phyloP scores from a whole-genome alignment of 352 stramenopile genomes.

The Phytophthora agathidicida region DNA sequence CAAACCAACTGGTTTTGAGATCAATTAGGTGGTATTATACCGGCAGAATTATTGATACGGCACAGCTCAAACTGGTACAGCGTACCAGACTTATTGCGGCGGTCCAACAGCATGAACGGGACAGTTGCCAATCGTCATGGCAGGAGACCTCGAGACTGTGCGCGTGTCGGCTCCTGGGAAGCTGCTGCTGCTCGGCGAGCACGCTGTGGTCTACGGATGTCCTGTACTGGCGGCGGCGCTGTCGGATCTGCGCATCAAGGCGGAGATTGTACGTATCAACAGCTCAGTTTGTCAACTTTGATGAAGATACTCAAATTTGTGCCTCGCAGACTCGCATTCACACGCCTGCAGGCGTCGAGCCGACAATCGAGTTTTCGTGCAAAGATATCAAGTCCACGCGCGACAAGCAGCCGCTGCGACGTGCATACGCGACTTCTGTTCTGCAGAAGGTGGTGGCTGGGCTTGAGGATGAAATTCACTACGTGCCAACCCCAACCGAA shows the following conservation, averaged over 20 bases:
- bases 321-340: conserved; percentile 33
- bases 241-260: conserved; percentile 83
- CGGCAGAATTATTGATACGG: too few species aligned
- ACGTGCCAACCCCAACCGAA: conserved; percentile 50
- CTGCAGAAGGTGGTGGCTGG: conserved; percentile 44
- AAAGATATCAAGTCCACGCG: conserved; percentile 51
- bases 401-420: conserved; percentile 36
- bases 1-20: too few species aligned
- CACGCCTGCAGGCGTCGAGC: conserved; percentile 5
- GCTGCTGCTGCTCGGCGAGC: conserved; percentile 90
- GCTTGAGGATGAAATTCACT: conserved; percentile 47
- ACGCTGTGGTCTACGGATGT: conserved; percentile 90
- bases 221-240: conserved; percentile 84
- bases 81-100: background rate
- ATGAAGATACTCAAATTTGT: conserved; percentile 1
- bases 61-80: conserved; percentile 6
- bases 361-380: conserved; percentile 54
- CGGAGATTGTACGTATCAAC: conserved; percentile 69
- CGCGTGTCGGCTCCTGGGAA: conserved; percentile 86
- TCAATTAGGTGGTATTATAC: too few species aligned
- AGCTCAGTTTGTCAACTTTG: background rate
- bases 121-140: conserved; percentile 24
- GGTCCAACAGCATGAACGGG: background rate
- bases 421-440: conserved; percentile 37
- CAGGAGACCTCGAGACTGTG: conserved; percentile 30